Percentiles rank a stretch among this genome's conserved stretches.
Conservation (phyloP, 2,329 filamentous ascomycete genomes). For the Trichophyton mentagrophytes region DNA sequence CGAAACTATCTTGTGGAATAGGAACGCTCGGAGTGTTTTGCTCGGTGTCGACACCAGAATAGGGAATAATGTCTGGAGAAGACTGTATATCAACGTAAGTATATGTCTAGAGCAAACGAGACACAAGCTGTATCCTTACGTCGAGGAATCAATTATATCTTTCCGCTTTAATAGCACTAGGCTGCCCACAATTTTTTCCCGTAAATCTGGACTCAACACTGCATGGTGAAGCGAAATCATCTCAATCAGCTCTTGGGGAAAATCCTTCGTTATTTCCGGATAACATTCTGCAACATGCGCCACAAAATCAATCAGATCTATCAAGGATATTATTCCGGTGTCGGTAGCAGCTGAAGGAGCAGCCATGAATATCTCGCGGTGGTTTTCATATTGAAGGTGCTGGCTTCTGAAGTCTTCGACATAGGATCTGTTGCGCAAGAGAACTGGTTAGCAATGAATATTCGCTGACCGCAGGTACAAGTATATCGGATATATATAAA, state of each 20-base stretch:
- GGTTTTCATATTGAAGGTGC: conserved; percentile 81
- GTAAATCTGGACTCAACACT: conserved; percentile 65
- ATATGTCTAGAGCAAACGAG: not conserved
- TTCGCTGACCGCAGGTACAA: not conserved
- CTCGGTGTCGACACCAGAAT: conserved; percentile 84
- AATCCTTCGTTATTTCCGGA: conserved; percentile 61
- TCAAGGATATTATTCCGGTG: conserved; percentile 68
- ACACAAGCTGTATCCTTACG: conserved; percentile 25
- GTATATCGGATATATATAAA: not conserved
- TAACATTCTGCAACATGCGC: conserved; percentile 92
- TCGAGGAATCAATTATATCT: conserved; percentile 75
- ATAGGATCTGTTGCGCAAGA: conserved; percentile 52
- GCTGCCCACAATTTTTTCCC: conserved; percentile 89
- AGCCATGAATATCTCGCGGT: conserved; percentile 80
- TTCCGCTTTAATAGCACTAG: conserved; percentile 80
- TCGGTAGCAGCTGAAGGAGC: conserved; percentile 66
- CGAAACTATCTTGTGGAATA: conserved; percentile 84
- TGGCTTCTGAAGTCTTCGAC: conserved; percentile 77
- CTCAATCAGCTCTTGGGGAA: conserved; percentile 66
- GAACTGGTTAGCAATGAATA: not conserved
- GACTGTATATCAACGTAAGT: conserved; percentile 20
- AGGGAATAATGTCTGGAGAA: conserved; percentile 87
- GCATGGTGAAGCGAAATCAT: conserved; percentile 75
- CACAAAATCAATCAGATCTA: conserved; percentile 85
- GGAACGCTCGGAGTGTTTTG: conserved; percentile 69